Evolutionary conservation across 768 basidiomycete species (phyloP), one percentile per base, ranked within the genome.

Genomic region (Pleurotus giganteus): DNA sequence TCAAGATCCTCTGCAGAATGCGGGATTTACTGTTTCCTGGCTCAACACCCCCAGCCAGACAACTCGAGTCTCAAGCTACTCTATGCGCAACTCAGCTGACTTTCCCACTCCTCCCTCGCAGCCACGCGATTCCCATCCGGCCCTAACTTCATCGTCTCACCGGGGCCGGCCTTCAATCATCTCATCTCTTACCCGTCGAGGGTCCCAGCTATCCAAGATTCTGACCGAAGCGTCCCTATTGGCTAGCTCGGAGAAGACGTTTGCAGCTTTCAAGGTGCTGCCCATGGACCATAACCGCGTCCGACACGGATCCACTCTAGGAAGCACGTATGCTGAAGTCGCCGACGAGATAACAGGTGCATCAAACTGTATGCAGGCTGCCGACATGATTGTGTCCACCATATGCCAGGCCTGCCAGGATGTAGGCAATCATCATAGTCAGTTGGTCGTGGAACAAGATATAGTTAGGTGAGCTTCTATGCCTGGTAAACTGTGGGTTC

Each of bases 11-110:
- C 66, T 76, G 17, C 92, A 98, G 71, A 98, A 98, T 65, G 86
- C 86, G 39, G 96, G 97, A 0, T 92, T 98, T 66, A 68, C 85
- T 2, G 68, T 98, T 46, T 79, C 81, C n/a, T 99, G 91, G 87
- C 77, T 81, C 34, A 83, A 83, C 42, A 73, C 80, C 1, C 49
- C 49, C 5, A 77, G 86, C 58, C 85, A 90, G 65, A 79, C 84
- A 55, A 91, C 91, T 0, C 82, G 93, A 23, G 77, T 86, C 39
- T 85, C 85, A 19, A 94, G 90, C 61, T 97, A 97, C 69, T 93
- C 93, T 4, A 74, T 97, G 28, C 77, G 86, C 50, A 97, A 95
- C 69, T 80, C 73, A 58, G 60, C 83, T 2, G 77, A 77, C 39
- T 50, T 41, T 5, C 41, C 63, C n/a, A 49, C 61, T 4, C 61